These are phyloP conservation scores for Pythium myriotylum DNA, from an alignment of 352 stramenopile genomes.

Conservation along the genomic window DNA sequence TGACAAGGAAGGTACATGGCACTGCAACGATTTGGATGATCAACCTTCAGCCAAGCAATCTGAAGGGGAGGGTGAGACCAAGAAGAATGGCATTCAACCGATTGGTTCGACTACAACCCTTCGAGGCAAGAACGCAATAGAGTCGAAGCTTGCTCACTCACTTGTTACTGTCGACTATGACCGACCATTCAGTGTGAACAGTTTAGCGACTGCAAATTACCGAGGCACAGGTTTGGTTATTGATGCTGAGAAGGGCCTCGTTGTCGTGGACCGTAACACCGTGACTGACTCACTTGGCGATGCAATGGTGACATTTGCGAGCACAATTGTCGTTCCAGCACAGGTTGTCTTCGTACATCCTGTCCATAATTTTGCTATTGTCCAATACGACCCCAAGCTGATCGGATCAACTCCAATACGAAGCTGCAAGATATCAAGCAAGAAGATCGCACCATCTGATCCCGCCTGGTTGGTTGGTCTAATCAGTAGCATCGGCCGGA, in stretches of 20 bases:
- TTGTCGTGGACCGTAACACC: constrained; percentile 93
- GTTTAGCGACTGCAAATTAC: constrained; percentile 85
- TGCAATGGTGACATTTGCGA: constrained; percentile 90
- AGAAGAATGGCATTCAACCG: constrained; percentile 29
- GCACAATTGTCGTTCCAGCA: constrained; percentile 86
- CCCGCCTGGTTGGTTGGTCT: constrained; percentile 86
- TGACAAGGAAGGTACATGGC: constrained; percentile 78
- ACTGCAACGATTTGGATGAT: constrained; percentile 66
- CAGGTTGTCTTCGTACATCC: constrained; percentile 92
- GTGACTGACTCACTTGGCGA: constrained; percentile 89
- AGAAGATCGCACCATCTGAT: constrained; percentile 66
- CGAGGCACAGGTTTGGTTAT: constrained; percentile 89
- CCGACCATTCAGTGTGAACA: constrained; percentile 85
- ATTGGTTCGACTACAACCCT: constrained; percentile 82
- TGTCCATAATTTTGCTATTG: constrained; percentile 92
- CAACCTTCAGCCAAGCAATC: constrained; percentile 6
- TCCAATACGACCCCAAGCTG: constrained; percentile 90
- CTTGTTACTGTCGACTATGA: constrained; percentile 88
- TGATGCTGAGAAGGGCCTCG: constrained; percentile 82
- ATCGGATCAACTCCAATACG: constrained; percentile 85
- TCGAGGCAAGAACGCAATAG: constrained; percentile 79
- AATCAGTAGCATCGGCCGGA: constrained; percentile 81
- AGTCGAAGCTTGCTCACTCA: constrained; percentile 82
- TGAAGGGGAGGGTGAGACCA: constrained; percentile 11
- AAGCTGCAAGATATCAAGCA: constrained; percentile 70